Base-by-base conservation (phyloP, 2,329 filamentous ascomycete species). In the Chaetomium strumarium region DNA sequence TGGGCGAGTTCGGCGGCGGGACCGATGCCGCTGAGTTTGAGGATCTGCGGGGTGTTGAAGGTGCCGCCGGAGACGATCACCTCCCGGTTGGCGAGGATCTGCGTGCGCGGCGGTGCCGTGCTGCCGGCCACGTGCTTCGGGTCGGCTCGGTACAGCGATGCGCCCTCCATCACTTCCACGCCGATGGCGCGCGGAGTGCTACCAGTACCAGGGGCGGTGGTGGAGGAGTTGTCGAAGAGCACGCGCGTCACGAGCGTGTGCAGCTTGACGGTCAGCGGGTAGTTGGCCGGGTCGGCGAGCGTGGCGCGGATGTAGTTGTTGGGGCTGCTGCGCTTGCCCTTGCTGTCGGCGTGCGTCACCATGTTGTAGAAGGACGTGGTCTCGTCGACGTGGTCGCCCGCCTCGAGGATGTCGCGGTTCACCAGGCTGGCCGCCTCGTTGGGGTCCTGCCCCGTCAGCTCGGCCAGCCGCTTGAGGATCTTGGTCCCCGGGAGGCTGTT, bases 1-100 rank as follows among this genome's bases (percentile, higher is more conserved):
- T 61, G 58, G 24, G 60, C 44, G 9, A 73, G 65, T 54, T 73
- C 69, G 2, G 55, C 58, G 13, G 61, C 63, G 1, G 69, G 64
- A 4, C 73, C 72, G 51, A 75, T 66, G 29, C 72, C 73, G 38
- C 67, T 70, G n/a, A 72, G 64, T 58, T 75, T 70, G 7, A 75
- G 59, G 39, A 64, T 57, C 50, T 64, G 62, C 1, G 62, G 62
- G 5, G 57, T 58, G 59, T 64, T 64, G 61, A 64, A 64, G 34
- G 72, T 62, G 24, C 76, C 76, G 29, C 70, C 75, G 2, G 74
- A 67, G 6, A 79, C 53, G 53, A 79, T 76, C 30, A 79, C 72
- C 57, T 79, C 74, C 20, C 65, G 64, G 0, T 63, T 64, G 17
- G 71, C 74, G 20, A 61, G 58, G 33, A 68, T 46, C 46, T 60